Conservation (phyloP, 1,139 yeast species). For the Protomyces gravidus region DNA sequence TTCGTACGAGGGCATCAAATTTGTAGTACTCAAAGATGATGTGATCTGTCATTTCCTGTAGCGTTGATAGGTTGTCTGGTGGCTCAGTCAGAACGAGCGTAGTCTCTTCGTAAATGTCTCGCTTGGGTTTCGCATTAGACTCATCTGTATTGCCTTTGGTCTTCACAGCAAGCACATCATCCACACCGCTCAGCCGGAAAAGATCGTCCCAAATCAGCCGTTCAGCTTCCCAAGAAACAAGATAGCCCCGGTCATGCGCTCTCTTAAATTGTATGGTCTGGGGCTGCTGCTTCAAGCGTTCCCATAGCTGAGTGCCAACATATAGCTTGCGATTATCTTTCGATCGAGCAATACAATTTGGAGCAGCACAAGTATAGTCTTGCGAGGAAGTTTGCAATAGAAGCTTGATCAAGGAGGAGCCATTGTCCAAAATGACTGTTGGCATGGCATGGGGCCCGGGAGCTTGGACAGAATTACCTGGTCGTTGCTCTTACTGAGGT, state of each 20-base stretch:
- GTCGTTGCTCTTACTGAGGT: too few relatives aligned
- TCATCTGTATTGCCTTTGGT: background rate
- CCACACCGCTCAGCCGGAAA: conserved; percentile 38
- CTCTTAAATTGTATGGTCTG: conserved; percentile 72
- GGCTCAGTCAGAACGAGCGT: conserved; percentile 62
- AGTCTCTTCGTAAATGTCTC: background rate
- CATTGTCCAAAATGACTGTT: conserved; percentile 57
- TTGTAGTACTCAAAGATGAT: conserved; percentile 92
- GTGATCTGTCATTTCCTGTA: conserved; percentile 84
- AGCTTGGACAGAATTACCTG: too few relatives aligned
- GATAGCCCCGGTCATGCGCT: conserved; percentile 77
- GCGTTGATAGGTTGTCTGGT: conserved; percentile 75
- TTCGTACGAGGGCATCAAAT: conserved; percentile 59
- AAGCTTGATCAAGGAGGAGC: conserved; percentile 75
- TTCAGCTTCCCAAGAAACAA: conserved; percentile 88
- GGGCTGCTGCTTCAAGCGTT: conserved; percentile 55
- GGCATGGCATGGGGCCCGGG: background rate
- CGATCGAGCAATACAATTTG: conserved; percentile 69
- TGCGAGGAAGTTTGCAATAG: conserved; percentile 50
- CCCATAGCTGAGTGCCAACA: conserved; percentile 64
- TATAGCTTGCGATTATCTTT: conserved; percentile 64
- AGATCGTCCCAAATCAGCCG: conserved; percentile 91
- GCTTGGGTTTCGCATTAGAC: background rate
- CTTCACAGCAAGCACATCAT: conserved; percentile 1
- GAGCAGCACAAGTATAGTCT: conserved; percentile 43